Percentiles rank a stretch among this genome's conserved stretches.
Evolutionary conservation across 768 basidiomycete genomes (phyloP).

Genomic region (Chalciporus sphaerocephalus): DNA sequence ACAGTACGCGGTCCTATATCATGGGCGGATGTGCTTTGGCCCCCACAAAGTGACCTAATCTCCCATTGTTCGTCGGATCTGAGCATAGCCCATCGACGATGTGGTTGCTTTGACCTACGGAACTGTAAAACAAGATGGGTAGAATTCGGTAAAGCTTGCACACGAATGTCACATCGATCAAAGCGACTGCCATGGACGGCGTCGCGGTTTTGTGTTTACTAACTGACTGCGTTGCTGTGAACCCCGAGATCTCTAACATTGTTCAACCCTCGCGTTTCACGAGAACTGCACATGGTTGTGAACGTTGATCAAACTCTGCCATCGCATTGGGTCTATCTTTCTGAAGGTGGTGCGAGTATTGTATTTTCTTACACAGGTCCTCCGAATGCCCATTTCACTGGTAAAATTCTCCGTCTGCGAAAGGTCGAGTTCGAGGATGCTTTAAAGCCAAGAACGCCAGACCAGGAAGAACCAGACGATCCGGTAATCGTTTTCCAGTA

Average conservation of each 20-base stretch:
- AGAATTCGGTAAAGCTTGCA: neutral
- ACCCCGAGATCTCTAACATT: no score
- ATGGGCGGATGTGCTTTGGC: neutral
- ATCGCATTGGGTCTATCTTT: slow-evolving; percentile 74
- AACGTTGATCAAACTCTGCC: slow-evolving; percentile 31
- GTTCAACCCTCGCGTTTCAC: no score
- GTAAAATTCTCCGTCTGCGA: slow-evolving; percentile 72
- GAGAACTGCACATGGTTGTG: no score
- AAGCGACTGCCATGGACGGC: no score
- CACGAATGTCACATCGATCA: neutral
- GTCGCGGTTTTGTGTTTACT: no score
- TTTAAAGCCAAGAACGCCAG: slow-evolving; percentile 21
- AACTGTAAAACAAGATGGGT: neutral
- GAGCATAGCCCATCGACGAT: neutral
- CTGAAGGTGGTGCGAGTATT: slow-evolving; percentile 90
- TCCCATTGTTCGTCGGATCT: slow-evolving; percentile 22
- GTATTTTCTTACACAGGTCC: slow-evolving; percentile 80
- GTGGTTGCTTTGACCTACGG: neutral
- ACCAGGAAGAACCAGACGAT: slow-evolving; percentile 37
- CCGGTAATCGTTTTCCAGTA: slow-evolving; percentile 54
- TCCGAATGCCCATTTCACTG: slow-evolving; percentile 45
- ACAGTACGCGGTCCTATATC: neutral
- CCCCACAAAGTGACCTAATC: neutral
- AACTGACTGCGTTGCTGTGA: no score
- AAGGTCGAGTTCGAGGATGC: slow-evolving; percentile 40